Evolutionary conservation across 208 protist species (phyloP).

Genomic region (Trypanosoma conorhini): DNA sequence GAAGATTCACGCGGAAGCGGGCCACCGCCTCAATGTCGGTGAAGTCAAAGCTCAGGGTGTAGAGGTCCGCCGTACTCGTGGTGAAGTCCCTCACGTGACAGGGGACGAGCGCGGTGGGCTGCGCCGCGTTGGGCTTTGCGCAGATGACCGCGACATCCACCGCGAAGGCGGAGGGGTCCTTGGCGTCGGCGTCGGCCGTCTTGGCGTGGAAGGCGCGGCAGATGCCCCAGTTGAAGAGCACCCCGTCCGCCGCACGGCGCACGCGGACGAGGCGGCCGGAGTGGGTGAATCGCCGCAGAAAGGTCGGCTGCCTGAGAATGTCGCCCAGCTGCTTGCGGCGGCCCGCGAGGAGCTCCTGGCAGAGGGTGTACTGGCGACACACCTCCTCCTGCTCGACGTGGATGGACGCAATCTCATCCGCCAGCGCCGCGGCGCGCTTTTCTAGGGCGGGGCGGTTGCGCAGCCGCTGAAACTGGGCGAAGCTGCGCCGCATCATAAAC

Average conservation of each 20-base stretch:
- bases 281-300: slow-evolving; percentile 95
- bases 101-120: slow-evolving; percentile 48
- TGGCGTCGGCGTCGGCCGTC: slow-evolving; percentile 39
- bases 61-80: slow-evolving; percentile 79
- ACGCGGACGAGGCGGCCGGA: slow-evolving; percentile 94
- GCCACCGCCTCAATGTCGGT: slow-evolving; percentile 70
- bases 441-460: slow-evolving; percentile 83
- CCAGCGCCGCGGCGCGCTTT: slow-evolving; percentile 55
- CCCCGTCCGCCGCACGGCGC: slow-evolving; percentile 56
- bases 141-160: slow-evolving; percentile 86
- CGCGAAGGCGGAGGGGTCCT: slow-evolving; percentile 68
- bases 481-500: slow-evolving; percentile 97
- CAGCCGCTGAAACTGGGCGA: slow-evolving; percentile 98
- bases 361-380: slow-evolving; percentile 87
- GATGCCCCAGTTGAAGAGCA: slow-evolving; percentile 88
- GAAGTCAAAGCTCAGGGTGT: slow-evolving; percentile 86
- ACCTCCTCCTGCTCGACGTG: slow-evolving; percentile 70
- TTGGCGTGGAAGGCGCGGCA: slow-evolving; percentile 79
- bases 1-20: slow-evolving; percentile 80
- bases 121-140: slow-evolving; percentile 55
- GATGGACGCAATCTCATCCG: slow-evolving; percentile 61
- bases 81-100: slow-evolving; percentile 86
- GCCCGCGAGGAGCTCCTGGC: slow-evolving; percentile 73
- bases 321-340: slow-evolving; percentile 58
- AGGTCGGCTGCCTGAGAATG: slow-evolving; percentile 87